Percentiles rank a stretch among this genome's conserved stretches.
Conservation (phyloP, 805 yeast genomes). For the Saccharomycopsis fodiens region DNA sequence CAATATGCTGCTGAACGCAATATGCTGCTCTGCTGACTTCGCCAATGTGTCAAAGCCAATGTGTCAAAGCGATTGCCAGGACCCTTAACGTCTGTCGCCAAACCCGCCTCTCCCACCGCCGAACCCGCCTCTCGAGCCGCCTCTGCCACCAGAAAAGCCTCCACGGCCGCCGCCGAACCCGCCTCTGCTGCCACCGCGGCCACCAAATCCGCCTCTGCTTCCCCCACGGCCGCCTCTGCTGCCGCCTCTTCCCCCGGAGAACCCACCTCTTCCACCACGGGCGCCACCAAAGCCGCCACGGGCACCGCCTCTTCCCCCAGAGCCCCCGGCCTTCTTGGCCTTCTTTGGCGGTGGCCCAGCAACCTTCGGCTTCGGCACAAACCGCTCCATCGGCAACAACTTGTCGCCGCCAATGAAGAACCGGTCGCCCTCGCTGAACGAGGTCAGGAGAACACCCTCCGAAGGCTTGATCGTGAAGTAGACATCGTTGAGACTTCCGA, state of each 20-base stretch:
- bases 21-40: too few relatives aligned
- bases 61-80: too few relatives aligned
- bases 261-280: slow-evolving; percentile 39
- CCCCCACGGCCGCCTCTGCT: slow-evolving; percentile 31
- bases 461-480: slow-evolving; percentile 92
- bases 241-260: slow-evolving; percentile 41
- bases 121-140: slow-evolving; percentile 28
- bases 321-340: slow-evolving; percentile 50
- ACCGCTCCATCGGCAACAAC: slow-evolving; percentile 90
- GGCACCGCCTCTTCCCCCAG: slow-evolving; percentile 37
- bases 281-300: slow-evolving; percentile 39
- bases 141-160: slow-evolving; percentile 32
- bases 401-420: slow-evolving; percentile 94
- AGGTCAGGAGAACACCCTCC: slow-evolving; percentile 91
- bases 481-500: slow-evolving; percentile 98
- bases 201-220: slow-evolving; percentile 36
- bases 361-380: slow-evolving; percentile 91
- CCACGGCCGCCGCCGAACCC: slow-evolving; percentile 39
- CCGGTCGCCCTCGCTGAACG: slow-evolving; percentile 94
- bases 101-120: slow-evolving; percentile 29
- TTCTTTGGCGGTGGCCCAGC: slow-evolving; percentile 71
- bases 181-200: slow-evolving; percentile 38
- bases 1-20: too few relatives aligned
- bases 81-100: slow-evolving; percentile 27
- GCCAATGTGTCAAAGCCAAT: too few relatives aligned